Evolutionary conservation across 2,329 filamentous ascomycete species (phyloP).

Genomic region (Exserohilum rostratum): DNA sequence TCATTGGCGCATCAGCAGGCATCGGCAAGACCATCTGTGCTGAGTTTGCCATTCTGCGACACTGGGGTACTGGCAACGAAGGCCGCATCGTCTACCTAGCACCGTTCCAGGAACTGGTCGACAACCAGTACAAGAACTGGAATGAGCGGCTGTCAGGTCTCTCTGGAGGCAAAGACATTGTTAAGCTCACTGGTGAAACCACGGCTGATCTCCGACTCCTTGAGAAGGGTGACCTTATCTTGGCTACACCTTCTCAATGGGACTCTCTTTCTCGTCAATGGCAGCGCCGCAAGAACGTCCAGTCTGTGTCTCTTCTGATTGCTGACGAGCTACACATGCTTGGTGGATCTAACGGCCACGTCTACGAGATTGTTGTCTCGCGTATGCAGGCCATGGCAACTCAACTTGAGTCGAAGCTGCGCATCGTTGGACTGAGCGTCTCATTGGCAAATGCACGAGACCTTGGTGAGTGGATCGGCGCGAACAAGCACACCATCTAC

Average conservation of each 20-base stretch:
- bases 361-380: slow-evolving; percentile 97
- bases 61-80: slow-evolving; percentile 76
- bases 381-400: slow-evolving; percentile 95
- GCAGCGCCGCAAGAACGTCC: slow-evolving; percentile 95
- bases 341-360: slow-evolving; percentile 81
- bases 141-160: slow-evolving; percentile 74
- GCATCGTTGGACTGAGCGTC: slow-evolving; percentile 88
- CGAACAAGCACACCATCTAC: slow-evolving; percentile 96
- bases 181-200: slow-evolving; percentile 92
- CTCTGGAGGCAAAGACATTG: slow-evolving; percentile 83
- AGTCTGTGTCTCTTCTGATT: slow-evolving; percentile 87
- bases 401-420: slow-evolving; percentile 81
- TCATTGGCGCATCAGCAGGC: slow-evolving; percentile 89
- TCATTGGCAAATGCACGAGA: slow-evolving; percentile 92
- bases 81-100: slow-evolving; percentile 92
- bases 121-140: slow-evolving; percentile 84
- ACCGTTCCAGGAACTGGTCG: slow-evolving; percentile 91
- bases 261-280: slow-evolving; percentile 94
- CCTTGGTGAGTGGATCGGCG: slow-evolving; percentile 96
- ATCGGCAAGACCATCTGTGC: slow-evolving; percentile 97
- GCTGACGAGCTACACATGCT: slow-evolving; percentile 95
- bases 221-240: slow-evolving; percentile 83
- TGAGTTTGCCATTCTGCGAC: slow-evolving; percentile 87
- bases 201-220: slow-evolving; percentile 88
- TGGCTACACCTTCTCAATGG: slow-evolving; percentile 95